Conservation (phyloP, 2,329 filamentous ascomycete species). For the Rutstroemia sp. region DNA sequence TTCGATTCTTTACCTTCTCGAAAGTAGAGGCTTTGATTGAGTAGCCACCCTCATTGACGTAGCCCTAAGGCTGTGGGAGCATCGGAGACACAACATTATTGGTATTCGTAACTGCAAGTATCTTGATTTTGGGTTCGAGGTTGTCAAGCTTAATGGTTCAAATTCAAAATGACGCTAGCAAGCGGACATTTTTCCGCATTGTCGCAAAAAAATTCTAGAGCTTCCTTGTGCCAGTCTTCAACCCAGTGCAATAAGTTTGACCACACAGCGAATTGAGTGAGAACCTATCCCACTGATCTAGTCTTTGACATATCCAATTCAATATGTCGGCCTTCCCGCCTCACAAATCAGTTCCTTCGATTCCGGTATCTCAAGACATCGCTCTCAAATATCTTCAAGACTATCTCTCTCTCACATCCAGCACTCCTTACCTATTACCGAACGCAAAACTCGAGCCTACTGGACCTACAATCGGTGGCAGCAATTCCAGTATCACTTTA, state of each 20-base stretch:
- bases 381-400: conserved; percentile 26
- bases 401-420: conserved; percentile 24
- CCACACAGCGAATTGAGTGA: background rate
- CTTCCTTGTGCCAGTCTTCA: background rate
- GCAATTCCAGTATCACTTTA: conserved; percentile 35
- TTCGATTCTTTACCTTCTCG: conserved; percentile 17
- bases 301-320: background rate
- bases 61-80: conserved; percentile 19
- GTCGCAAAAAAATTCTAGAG: conserved; percentile 6
- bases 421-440: conserved; percentile 26
- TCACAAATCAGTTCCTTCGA: conserved; percentile 19
- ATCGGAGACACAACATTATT: conserved; percentile 28
- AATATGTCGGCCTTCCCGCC: conserved; percentile 29
- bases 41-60: conserved; percentile 9
- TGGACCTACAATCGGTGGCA: conserved; percentile 24
- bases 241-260: background rate
- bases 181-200: conserved; percentile 15
- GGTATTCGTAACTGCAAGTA: background rate
- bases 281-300: too few relatives aligned
- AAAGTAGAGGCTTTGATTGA: conserved; percentile 6
- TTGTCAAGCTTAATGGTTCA: conserved; percentile 1
- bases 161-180: conserved; percentile 17
- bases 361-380: conserved; percentile 22
- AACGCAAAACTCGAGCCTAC: conserved; percentile 28
- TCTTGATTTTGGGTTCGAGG: conserved; percentile 3